Conservation (phyloP, 441 rosid genomes). For the Populus hybrid region DNA sequence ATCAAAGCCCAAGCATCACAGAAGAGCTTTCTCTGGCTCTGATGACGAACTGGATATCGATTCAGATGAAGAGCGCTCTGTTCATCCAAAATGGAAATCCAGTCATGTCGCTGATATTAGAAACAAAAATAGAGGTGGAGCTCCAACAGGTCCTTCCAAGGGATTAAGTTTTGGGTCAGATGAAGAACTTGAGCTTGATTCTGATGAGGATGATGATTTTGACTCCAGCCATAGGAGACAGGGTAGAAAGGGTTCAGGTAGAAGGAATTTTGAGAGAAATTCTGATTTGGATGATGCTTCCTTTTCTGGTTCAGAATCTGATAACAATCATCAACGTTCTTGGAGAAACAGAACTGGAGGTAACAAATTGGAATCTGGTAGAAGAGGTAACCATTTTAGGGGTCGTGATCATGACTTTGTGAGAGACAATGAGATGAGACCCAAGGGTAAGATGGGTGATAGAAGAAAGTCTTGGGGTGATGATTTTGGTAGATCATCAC, state of each 20-base stretch:
- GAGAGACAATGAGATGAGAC: slow-evolving; percentile 25
- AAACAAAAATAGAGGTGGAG: slow-evolving; percentile 32
- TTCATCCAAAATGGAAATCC: slow-evolving; percentile 60
- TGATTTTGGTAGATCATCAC: slow-evolving; percentile 21
- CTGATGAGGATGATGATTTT: slow-evolving; percentile 47
- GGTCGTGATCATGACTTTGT: slow-evolving; percentile 24
- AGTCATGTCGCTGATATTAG: slow-evolving; percentile 59
- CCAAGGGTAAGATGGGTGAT: slow-evolving; percentile 31
- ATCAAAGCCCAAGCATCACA: slow-evolving; percentile 29
- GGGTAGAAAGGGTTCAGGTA: slow-evolving; percentile 20
- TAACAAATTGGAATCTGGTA: slow-evolving; percentile 22
- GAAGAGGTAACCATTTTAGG: slow-evolving; percentile 35
- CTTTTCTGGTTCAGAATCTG: slow-evolving; percentile 47
- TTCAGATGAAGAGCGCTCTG: slow-evolving; percentile 57
- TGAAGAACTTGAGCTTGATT: slow-evolving; percentile 48
- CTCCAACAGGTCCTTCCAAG: slow-evolving; percentile 31
- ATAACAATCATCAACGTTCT: slow-evolving; percentile 25
- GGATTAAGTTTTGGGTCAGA: slow-evolving; percentile 68
- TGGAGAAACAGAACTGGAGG: slow-evolving; percentile 27
- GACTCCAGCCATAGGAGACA: slow-evolving; percentile 23
- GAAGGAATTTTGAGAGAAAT: slow-evolving; percentile 28
- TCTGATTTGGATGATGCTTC: slow-evolving; percentile 34
- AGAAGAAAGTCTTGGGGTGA: slow-evolving; percentile 28
- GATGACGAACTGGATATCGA: slow-evolving; percentile 48
- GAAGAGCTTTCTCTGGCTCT: slow-evolving; percentile 32